Base-by-base conservation (phyloP, 495 filamentous ascomycete species). In the Friedmanniomyces endolithicus region DNA sequence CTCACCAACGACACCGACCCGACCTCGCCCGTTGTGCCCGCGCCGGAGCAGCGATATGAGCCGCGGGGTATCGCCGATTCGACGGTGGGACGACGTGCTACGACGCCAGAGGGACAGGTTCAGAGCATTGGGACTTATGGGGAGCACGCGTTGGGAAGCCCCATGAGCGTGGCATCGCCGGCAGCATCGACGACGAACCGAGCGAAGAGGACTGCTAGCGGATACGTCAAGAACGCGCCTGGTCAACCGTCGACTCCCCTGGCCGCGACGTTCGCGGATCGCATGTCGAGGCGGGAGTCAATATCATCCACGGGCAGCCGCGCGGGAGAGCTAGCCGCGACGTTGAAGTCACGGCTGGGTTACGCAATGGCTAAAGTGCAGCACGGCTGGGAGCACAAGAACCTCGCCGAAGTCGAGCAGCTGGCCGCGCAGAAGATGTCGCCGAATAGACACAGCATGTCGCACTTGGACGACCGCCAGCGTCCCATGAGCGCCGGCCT, bases 361-460 rank as follows among this genome's bases (percentile, higher is more conserved):
- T 94, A 95, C 67, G 88, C 88, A 34, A 87, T 90, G 72, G 78
- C 90, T 61, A 94, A 94, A 66, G 82, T 96, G 37, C 83, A 90
- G 68, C 81, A 92, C 66, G 87, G 85, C 48, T 87, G 87, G 76
- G 82, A 90, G 70, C 75, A 78, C 12, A 79, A 78, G 56, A 77
- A 75, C 25, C 75, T 85, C 51, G 78, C 81, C 45, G 80, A 90
- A 56, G 72, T 85, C n/a, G 83, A 89, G 63, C 72, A 78, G 14
- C 70, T 84, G 23, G 75, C 83, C 20, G 81, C 83, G 2, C 80
- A 83, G 52, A 76, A 72, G 37, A 72, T 67, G 29, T 80, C 79
- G 6, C 78, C 81, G 1, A 70, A 73, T n/a, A n/a, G 58, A 23
- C 50, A 61, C 43, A 57, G 58, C 50, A 61, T 61, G 58, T 56